Conservation (phyloP, 2,329 filamentous ascomycete species). For the Fusarium fracticaudum region DNA sequence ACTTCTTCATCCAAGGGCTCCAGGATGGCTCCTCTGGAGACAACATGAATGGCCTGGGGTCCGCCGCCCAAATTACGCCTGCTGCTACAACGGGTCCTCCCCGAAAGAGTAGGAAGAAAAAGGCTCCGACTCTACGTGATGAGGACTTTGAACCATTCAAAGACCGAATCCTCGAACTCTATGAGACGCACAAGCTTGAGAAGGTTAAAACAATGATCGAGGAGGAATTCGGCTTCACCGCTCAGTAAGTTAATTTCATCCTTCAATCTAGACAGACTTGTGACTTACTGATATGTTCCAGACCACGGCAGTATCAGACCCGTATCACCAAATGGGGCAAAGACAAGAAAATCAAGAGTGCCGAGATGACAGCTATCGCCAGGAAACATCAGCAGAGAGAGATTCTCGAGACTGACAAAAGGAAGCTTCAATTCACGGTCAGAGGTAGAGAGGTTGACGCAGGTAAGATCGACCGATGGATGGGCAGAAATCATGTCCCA, state of each 20-base stretch:
- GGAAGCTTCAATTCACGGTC: neutral
- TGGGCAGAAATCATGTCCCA: neutral
- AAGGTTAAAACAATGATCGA: neutral
- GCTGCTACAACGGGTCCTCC: neutral
- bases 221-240: neutral
- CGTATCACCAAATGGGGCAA: neutral
- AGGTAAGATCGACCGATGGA: neutral
- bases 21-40: neutral
- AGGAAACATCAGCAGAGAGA: neutral
- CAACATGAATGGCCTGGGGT: neutral
- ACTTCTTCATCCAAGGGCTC: rapidly evolving
- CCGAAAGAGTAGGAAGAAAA: neutral
- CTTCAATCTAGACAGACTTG: rapidly evolving
- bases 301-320: neutral
- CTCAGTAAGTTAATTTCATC: neutral
- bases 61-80: neutral
- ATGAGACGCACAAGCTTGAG: neutral
- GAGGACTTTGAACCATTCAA: neutral
- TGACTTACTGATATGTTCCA: neutral
- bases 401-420: neutral
- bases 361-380: neutral
- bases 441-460: neutral
- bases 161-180: neutral
- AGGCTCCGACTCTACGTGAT: neutral
- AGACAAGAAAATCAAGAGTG: slow-evolving; percentile 13